Percentiles rank a stretch among this genome's conserved stretches.
Conservation (phyloP, 257 asterid genomes). For the Lithospermum erythrorhizon region DNA sequence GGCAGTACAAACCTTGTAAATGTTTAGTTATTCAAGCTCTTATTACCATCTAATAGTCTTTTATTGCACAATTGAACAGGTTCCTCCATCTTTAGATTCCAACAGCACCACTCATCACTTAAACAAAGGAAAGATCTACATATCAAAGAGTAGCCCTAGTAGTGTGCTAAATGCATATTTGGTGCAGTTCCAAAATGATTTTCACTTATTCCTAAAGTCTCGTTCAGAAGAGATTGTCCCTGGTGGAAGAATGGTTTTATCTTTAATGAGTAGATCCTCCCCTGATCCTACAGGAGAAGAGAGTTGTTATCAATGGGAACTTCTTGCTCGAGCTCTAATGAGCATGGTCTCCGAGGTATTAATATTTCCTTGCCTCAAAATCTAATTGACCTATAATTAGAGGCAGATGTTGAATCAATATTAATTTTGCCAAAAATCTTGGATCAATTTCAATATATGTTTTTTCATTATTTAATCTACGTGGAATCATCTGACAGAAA, state of each 20-base stretch:
- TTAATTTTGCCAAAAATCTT: too few species aligned
- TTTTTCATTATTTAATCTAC: too few species aligned
- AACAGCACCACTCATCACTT: slow-evolving; percentile 8
- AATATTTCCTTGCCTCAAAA: not conserved
- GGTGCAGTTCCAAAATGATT: slow-evolving; percentile 41
- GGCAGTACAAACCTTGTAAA: too few species aligned
- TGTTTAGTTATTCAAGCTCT: too few species aligned
- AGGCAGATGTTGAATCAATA: too few species aligned
- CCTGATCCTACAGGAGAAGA: slow-evolving; percentile 33
- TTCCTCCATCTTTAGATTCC: slow-evolving; percentile 21
- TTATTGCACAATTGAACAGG: slow-evolving; percentile 18
- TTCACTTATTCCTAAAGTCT: slow-evolving; percentile 31
- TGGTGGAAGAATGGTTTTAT: slow-evolving; percentile 54
- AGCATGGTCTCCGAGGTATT: slow-evolving; percentile 42
- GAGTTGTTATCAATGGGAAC: slow-evolving; percentile 59
- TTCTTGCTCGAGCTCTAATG: slow-evolving; percentile 44
- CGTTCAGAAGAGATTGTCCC: slow-evolving; percentile 48
- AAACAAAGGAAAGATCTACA: slow-evolving; percentile 58
- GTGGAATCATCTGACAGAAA: too few species aligned
- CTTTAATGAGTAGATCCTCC: slow-evolving; percentile 44
- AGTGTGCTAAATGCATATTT: slow-evolving; percentile 33
- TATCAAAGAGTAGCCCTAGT: slow-evolving; percentile 42
- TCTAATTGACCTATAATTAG: not conserved
- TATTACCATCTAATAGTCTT: too few species aligned
- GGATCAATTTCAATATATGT: too few species aligned